Base-by-base conservation (phyloP, 83 land plant genomes). In the Picea abies region DNA sequence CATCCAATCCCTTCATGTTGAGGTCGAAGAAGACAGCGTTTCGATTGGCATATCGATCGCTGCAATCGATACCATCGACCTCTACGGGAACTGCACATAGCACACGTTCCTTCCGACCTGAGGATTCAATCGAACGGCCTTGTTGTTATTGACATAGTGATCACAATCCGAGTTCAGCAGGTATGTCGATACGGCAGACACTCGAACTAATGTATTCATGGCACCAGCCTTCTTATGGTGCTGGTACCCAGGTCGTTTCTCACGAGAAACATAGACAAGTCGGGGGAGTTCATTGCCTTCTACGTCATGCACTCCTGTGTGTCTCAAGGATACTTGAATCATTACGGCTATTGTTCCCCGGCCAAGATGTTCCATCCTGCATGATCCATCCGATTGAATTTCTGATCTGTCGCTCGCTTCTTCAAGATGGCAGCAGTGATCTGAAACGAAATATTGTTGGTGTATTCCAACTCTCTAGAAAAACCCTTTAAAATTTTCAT, bases 1-100 rank as follows among this genome's bases (percentile, higher is more conserved):
- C 96, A 86, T 94, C 96, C 72, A 94, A 76, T 6, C 96, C 96
- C 85, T 80, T 89, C 96, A 94, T 90, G 87, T 94, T 94, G 81
- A 94, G 92, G 83, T 91, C 91, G 75, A 88, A 91, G 89, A 91
- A 91, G 41, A 91, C 90, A 1, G 76, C 82, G 79, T 91, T 91
- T 22, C 90, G 82, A 49, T 89, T 91, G 56, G 90, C 93, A 83
- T 91, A 91, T 84, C 91, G 83, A 85, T 91, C 93, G 83, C 86
- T 83, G 19, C 80, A 82, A 81, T 92, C 93, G 75, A 92, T 92
- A 19, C 90, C 90, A 78, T 88, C 93, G 75, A 91, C 63, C 93
- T 86, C 79, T 91, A 89, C 56, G 91, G 93, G 25, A 91, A 91
- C 75, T 91, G 91, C 16, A 91, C 87, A 76, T 89, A 89, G 84